These are phyloP conservation scores for Phytophthora boehmeriae DNA, from an alignment of 352 stramenopile genomes.

Conservation along the genomic window DNA sequence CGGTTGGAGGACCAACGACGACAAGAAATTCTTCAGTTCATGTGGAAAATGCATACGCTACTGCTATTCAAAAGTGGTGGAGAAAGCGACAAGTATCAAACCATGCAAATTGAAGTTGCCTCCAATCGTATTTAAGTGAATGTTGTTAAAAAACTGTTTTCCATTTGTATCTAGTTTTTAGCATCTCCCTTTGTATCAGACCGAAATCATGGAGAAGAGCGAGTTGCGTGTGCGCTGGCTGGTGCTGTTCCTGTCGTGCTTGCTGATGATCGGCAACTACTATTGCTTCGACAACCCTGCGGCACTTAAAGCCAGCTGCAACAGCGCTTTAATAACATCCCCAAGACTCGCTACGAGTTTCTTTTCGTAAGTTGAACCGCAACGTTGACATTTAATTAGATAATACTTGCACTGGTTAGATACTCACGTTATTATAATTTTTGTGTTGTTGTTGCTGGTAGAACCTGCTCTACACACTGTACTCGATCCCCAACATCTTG, in stretches of 20 bases:
- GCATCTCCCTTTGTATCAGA: constrained; percentile 3
- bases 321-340: constrained; percentile 79
- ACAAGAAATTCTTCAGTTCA: constrained; percentile 48
- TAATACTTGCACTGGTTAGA: not conserved
- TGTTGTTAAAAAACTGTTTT: not conserved
- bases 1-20: constrained; percentile 60
- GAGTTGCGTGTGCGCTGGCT: constrained; percentile 79
- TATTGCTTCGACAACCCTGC: constrained; percentile 92
- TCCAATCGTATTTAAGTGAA: constrained; percentile 34
- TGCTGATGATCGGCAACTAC: constrained; percentile 92
- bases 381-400: not conserved
- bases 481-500: constrained; percentile 93
- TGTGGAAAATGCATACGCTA: constrained; percentile 84
- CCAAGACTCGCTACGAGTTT: constrained; percentile 82
- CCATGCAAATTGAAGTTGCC: not conserved
- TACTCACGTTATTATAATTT: constrained; percentile 3
- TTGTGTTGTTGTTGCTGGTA: constrained; percentile 31
- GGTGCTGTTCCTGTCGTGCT: constrained; percentile 86
- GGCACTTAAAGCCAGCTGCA: constrained; percentile 89
- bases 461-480: constrained; percentile 94
- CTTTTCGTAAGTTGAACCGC: constrained; percentile 60
- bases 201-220: constrained; percentile 67
- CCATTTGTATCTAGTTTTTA: constrained; percentile 10
- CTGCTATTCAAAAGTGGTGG: constrained; percentile 70
- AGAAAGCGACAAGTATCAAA: constrained; percentile 12